Base-by-base conservation (phyloP, 139 green algal species). In the Chloropicon primus region DNA sequence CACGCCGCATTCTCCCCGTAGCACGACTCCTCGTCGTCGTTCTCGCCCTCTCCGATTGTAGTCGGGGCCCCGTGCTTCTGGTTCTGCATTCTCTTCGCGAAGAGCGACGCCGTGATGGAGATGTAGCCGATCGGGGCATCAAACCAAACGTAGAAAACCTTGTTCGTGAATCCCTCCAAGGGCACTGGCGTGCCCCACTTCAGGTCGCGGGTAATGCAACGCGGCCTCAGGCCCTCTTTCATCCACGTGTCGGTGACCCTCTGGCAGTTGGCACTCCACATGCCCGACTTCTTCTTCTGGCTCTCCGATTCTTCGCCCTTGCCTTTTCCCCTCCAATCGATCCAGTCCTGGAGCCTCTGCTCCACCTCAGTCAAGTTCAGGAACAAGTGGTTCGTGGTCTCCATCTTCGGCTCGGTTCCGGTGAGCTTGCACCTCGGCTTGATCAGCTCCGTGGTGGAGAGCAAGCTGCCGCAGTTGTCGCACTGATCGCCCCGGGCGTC, bases 81-180 rank as follows among this genome's bases (percentile, higher is more conserved):
- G 41, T 17, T 17, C 10, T 62, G 41, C 41, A 62, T 62, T 17
- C 41, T 62, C 41, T 62, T 62, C 5, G 71, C 71, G 5, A 74
- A 74, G 71, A 74, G 23, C 17, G 71, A 74, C 17, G 71, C 94
- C 1, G 94, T 98, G 89, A 98, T 98, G 80, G 86, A 94, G 82
- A 98, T 92, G 88, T 98, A 98, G 54, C 94, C 94, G 22, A 98
- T 97, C 72, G 94, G 94, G 2, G 94, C 94, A 74, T 98, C 94
- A 86, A 98, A 98, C 94, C 94, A 98, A 22, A 98, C 94, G 79
- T 98, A 98, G 80, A 98, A 98, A 2, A 94, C 89, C 88, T 97
- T 97, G 82, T 96, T 86, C 77, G 91, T 79, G 80, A 88, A 97
- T 26, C 93, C 94, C 2, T 90, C 80, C 71, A 90, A 82, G 0